Percentiles rank a stretch among this genome's conserved stretches.
Evolutionary conservation across 2,329 filamentous ascomycete genomes (phyloP).

Genomic region (Neonectria neomacrospora): DNA sequence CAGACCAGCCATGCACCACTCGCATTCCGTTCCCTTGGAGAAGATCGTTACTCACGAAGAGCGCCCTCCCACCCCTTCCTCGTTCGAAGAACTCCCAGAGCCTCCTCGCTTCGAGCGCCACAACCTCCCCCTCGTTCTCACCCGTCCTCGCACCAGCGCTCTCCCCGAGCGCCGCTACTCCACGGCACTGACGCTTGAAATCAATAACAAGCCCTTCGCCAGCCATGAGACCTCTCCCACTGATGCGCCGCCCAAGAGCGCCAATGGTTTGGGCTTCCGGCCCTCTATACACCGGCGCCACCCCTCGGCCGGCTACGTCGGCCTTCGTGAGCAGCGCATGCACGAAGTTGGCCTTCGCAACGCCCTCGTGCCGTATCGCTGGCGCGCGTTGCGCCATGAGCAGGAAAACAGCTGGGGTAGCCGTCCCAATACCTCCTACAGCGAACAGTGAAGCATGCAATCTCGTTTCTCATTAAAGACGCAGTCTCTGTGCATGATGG

Average conservation of each 20-base stretch:
- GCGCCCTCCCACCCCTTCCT: constrained; percentile 20
- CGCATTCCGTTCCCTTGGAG: constrained; percentile 36
- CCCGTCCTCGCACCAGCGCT: constrained; percentile 34
- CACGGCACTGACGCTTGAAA: constrained; percentile 42
- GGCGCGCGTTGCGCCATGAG: constrained; percentile 37
- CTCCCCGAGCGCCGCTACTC: constrained; percentile 42
- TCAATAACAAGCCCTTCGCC: constrained; percentile 29
- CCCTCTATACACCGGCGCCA: constrained; percentile 36
- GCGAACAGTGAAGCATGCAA: constrained; percentile 32
- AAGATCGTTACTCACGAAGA: constrained; percentile 29
- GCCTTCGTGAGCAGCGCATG: constrained; percentile 41
- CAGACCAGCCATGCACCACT: constrained; percentile 20
- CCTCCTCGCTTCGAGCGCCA: constrained; percentile 27
- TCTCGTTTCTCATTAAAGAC: neutral
- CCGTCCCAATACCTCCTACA: constrained; percentile 42
- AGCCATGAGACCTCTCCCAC: constrained; percentile 36
- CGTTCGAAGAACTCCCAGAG: constrained; percentile 29
- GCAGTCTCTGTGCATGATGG: constrained; percentile 3
- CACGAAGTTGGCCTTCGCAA: constrained; percentile 43
- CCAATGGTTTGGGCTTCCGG: constrained; percentile 26
- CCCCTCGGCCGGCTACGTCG: constrained; percentile 42
- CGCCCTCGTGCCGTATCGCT: constrained; percentile 44
- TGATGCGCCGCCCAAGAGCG: constrained; percentile 38
- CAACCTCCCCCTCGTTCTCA: constrained; percentile 30
- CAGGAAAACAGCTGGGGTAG: constrained; percentile 35